Evolutionary conservation across 306 rosid genomes (phyloP), one percentile per base, ranked within the genome.

Genomic region (Vicia villosa): DNA sequence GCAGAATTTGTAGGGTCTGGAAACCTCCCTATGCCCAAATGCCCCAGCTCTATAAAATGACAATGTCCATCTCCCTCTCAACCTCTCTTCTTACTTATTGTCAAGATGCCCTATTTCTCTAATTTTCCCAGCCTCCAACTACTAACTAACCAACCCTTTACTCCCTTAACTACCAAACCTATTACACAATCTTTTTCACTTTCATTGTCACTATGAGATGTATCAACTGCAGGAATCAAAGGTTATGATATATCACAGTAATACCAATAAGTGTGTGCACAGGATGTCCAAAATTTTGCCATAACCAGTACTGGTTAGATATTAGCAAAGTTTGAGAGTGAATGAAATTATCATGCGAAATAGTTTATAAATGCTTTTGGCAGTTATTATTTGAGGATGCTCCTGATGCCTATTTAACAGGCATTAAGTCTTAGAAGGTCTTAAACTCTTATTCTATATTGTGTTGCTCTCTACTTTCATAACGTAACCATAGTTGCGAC

Each of bases 301-400:
- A 20, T n/a, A 28, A 26, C 11, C 75, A 49, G 15, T 10, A 37
- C 59, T 42, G 16, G 32, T 32, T 79, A 56, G 69, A 65, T 34
- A 16, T 69, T 70, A 56, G 46, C 38, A 54, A 63, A 8, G 20
- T 52, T 49, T 24, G 50, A 9, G 37, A 57, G 50, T 50, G 60
- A 66, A 40, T 67, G 10, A 19, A 60, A 72, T 58, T 52, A 34
- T 59, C 37, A 15, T 28, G 58, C 36, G 13, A 12, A 22, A 50
- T 61, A 34, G 50, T 45, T 59, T 15, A 74, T 55, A 40, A 46
- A 30, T 72, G 37, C 46, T 34, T 72, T 52, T 43, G 47, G 14
- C 47, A 47, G 69, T 59, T 69, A n/a, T 58, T 56, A 42, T 74
- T 77, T 69, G 67, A 34, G 66, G 45, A 56, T 0, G 17, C 37